Percentiles rank a stretch among this genome's conserved stretches.
phyloP scores from a whole-genome alignment of 2,329 filamentous ascomycete genomes.

The Lasiodiplodia sp. region DNA sequence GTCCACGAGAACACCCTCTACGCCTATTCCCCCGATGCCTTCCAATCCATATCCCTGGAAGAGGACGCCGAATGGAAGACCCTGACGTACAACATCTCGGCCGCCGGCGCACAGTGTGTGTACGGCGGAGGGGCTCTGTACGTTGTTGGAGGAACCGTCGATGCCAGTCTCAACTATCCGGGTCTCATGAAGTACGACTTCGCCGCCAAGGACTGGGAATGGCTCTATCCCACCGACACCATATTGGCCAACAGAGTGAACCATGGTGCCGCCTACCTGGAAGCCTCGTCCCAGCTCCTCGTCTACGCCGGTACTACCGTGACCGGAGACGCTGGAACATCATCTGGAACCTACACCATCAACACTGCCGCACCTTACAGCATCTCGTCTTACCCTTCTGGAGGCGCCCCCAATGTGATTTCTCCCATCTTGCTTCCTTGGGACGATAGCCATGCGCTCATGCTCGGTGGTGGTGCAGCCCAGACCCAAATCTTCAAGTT shows the following conservation, averaged over 20 bases:
- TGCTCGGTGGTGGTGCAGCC: constrained; percentile 74
- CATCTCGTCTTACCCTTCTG: constrained; percentile 66
- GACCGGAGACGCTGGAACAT: constrained; percentile 61
- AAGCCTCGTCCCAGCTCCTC: constrained; percentile 73
- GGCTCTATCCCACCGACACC: constrained; percentile 56
- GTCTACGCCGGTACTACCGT: constrained; percentile 80
- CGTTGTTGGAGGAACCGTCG: constrained; percentile 73
- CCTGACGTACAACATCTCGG: constrained; percentile 70
- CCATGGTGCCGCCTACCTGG: constrained; percentile 80
- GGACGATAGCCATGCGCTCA: constrained; percentile 72
- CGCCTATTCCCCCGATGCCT: constrained; percentile 76
- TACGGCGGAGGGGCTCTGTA: constrained; percentile 75
- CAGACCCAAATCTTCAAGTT: constrained; percentile 79
- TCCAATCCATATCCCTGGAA: constrained; percentile 75
- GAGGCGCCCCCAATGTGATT: constrained; percentile 65
- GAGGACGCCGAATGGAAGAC: constrained; percentile 75
- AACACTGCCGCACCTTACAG: constrained; percentile 69
- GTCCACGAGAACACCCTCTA: constrained; percentile 85
- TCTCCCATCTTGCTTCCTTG: constrained; percentile 78
- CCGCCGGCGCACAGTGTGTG: constrained; percentile 80
- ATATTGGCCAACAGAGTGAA: constrained; percentile 71
- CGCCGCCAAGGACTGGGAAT: constrained; percentile 64
- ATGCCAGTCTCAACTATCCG: constrained; percentile 60
- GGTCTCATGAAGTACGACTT: constrained; percentile 78
- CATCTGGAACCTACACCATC: constrained; percentile 79